Conservation (phyloP, 805 yeast species). For the Ogataea ramenticola region DNA sequence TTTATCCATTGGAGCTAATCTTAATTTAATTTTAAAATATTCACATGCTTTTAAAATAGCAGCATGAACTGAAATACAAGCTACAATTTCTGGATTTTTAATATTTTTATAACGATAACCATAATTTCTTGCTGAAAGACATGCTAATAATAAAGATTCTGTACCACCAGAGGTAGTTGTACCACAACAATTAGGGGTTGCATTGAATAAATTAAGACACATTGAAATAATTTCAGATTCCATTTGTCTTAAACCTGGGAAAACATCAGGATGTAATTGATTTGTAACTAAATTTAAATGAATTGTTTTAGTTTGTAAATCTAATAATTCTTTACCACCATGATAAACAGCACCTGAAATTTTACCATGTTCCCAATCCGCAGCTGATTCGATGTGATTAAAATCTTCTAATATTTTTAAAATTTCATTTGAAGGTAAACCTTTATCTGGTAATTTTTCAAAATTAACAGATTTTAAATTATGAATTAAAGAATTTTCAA, state of each 20-base stretch:
- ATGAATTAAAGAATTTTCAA: slow-evolving; percentile 54
- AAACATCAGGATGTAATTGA: slow-evolving; percentile 94
- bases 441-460: slow-evolving; percentile 48
- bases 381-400: slow-evolving; percentile 2
- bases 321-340: slow-evolving; percentile 75
- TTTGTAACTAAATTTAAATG: slow-evolving; percentile 78
- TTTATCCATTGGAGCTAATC: slow-evolving; percentile 67
- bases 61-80: slow-evolving; percentile 89
- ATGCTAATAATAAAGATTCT: slow-evolving; percentile 80
- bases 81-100: slow-evolving; percentile 73
- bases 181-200: slow-evolving; percentile 68
- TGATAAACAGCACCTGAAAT: slow-evolving; percentile 96
- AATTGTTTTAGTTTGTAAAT: slow-evolving; percentile 72
- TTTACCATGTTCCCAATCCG: slow-evolving; percentile 75
- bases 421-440: slow-evolving; percentile 44
- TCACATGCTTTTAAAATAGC: slow-evolving; percentile 90
- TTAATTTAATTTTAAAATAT: slow-evolving; percentile 81
- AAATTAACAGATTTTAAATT: slow-evolving; percentile 41
- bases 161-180: slow-evolving; percentile 93
- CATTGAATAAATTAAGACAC: slow-evolving; percentile 77
- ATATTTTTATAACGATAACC: slow-evolving; percentile 56
- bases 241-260: slow-evolving; percentile 95
- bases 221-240: slow-evolving; percentile 91
- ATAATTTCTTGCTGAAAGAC: slow-evolving; percentile 79
- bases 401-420: slow-evolving; percentile 43